A percentile compares a stretch with the other conserved stretches of the same genome.
Conservation (phyloP, 2,329 filamentous ascomycete genomes). For the Diplodia corticola region DNA sequence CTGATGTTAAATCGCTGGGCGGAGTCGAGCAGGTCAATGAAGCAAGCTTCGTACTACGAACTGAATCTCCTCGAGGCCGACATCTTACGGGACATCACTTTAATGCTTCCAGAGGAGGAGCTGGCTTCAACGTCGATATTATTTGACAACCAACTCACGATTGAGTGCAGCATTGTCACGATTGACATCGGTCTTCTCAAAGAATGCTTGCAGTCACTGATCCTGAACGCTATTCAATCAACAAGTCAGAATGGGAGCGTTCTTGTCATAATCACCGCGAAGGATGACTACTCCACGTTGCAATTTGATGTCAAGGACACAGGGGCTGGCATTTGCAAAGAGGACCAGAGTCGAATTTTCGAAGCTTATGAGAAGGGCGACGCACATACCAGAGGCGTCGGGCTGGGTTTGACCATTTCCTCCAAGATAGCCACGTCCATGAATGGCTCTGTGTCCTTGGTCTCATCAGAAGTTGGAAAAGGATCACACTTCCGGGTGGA, state of each 20-base stretch:
- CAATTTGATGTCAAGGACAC: slow-evolving; percentile 47
- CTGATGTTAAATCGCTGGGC: slow-evolving; percentile 47
- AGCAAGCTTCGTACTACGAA: slow-evolving; percentile 31
- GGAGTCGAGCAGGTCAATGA: slow-evolving; percentile 32
- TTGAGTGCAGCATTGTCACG: slow-evolving; percentile 34
- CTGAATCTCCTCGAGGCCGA: slow-evolving; percentile 37
- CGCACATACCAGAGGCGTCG: slow-evolving; percentile 41
- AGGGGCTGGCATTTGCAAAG: slow-evolving; percentile 42
- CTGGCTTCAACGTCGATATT: slow-evolving; percentile 34
- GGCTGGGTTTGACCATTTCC: slow-evolving; percentile 48
- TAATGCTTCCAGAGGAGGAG: slow-evolving; percentile 34
- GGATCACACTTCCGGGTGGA: slow-evolving; percentile 47
- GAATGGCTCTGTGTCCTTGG: slow-evolving; percentile 41
- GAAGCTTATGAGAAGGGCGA: slow-evolving; percentile 47
- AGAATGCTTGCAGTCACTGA: slow-evolving; percentile 46
- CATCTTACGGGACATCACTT: slow-evolving; percentile 33
- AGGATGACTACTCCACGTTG: slow-evolving; percentile 35
- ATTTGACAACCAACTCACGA: slow-evolving; percentile 36
- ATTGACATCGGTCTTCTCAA: slow-evolving; percentile 44
- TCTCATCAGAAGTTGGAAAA: slow-evolving; percentile 37
- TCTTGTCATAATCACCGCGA: slow-evolving; percentile 36
- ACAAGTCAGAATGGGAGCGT: slow-evolving; percentile 40
- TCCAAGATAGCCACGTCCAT: slow-evolving; percentile 45
- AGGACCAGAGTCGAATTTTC: slow-evolving; percentile 45
- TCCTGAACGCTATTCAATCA: slow-evolving; percentile 47